Conservation (phyloP, 768 basidiomycete species). For the Boletus insuetus region DNA sequence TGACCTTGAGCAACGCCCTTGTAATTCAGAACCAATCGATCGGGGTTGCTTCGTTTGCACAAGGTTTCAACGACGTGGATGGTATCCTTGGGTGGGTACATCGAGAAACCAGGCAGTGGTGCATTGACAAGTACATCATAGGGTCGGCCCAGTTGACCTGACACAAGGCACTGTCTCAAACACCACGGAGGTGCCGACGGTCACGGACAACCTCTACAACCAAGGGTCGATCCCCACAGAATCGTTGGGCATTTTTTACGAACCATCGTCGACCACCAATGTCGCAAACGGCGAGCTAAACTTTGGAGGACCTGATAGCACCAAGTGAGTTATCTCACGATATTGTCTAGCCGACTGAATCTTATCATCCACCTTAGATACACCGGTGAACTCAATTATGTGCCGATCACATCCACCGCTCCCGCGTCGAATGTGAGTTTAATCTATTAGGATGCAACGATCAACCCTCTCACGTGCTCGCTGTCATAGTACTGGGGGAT, state of each 20-base stretch:
- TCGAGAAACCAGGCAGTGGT: background rate
- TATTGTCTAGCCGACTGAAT: background rate
- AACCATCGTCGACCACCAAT: slow-evolving; percentile 40
- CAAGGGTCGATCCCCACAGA: slow-evolving; percentile 45
- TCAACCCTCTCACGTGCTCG: background rate
- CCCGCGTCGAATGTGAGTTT: slow-evolving; percentile 38
- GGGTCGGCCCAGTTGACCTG: slow-evolving; percentile 51
- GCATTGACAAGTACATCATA: slow-evolving; percentile 12
- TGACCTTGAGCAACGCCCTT: slow-evolving; percentile 39
- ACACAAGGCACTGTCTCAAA: slow-evolving; percentile 43
- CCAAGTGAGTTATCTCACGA: slow-evolving; percentile 33
- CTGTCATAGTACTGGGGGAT: slow-evolving; percentile 47
- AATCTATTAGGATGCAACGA: background rate
- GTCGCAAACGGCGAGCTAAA: slow-evolving; percentile 52
- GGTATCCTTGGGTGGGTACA: slow-evolving; percentile 48
- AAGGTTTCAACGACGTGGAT: slow-evolving; percentile 47
- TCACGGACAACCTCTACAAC: slow-evolving; percentile 51
- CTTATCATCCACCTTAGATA: slow-evolving; percentile 19
- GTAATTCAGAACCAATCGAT: slow-evolving; percentile 48
- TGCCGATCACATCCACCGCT: slow-evolving; percentile 43
- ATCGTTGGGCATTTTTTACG: slow-evolving; percentile 51
- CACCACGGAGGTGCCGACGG: slow-evolving; percentile 44
- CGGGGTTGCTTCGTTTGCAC: slow-evolving; percentile 42
- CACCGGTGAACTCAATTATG: slow-evolving; percentile 34
- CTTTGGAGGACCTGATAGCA: slow-evolving; percentile 50